Evolutionary conservation across 768 basidiomycete genomes (phyloP).

Genomic region (Xanthoconium purpureum): DNA sequence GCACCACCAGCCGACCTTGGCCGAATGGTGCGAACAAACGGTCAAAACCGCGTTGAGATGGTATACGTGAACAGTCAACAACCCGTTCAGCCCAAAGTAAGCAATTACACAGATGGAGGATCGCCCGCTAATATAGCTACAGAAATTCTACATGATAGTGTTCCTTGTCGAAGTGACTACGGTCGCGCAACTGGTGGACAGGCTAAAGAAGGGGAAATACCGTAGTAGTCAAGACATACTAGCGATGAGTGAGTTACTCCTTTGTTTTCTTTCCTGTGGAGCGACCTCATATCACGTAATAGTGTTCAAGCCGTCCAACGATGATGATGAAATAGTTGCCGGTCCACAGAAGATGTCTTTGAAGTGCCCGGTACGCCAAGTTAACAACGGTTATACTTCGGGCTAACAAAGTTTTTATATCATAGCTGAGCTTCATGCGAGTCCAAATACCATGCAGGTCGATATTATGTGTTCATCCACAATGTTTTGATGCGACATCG

Average conservation of each 20-base stretch:
- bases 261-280: neutral
- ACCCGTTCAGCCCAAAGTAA: constrained; percentile 68
- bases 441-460: constrained; percentile 85
- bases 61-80: constrained; percentile 88
- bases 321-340: constrained; percentile 90
- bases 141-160: constrained; percentile 87
- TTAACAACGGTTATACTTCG: neutral
- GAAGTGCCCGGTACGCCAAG: constrained; percentile 80
- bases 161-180: constrained; percentile 79
- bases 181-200: constrained; percentile 66
- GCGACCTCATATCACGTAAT: constrained; percentile 4
- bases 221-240: constrained; percentile 61
- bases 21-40: constrained; percentile 37
- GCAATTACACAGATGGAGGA: constrained; percentile 9
- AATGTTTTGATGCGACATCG: constrained; percentile 93
- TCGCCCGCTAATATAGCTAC: constrained; percentile 45
- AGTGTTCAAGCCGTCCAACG: constrained; percentile 60
- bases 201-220: constrained; percentile 65
- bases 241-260: constrained; percentile 54
- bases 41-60: constrained; percentile 75
- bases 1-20: constrained; percentile 82
- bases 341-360: constrained; percentile 88
- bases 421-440: constrained; percentile 80
- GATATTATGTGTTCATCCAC: constrained; percentile 79
- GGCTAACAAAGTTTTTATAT: constrained; percentile 4